Evolutionary conservation across 164 flowering plant species (phyloP).

Genomic region (Aristolochia californica): DNA sequence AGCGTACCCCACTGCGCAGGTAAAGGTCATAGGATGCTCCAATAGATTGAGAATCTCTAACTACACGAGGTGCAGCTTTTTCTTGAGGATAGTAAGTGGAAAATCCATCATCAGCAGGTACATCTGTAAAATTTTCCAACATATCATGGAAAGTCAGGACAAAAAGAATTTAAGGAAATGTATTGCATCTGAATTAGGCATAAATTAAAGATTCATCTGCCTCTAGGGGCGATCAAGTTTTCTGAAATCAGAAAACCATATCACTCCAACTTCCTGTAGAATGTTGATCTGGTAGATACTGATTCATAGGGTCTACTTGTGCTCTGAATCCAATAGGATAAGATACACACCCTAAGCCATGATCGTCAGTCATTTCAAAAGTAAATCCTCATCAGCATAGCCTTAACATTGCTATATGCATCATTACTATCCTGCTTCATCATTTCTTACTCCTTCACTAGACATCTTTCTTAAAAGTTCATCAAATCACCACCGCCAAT

Average conservation of each 20-base stretch:
- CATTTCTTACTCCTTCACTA: no score
- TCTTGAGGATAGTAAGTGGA: conserved; percentile 44
- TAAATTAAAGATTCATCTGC: background rate
- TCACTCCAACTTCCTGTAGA: background rate
- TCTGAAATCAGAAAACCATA: no score
- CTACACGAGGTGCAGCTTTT: conserved; percentile 28
- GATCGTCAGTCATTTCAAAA: no score
- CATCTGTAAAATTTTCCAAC: conserved; percentile 27
- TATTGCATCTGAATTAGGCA: background rate
- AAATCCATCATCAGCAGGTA: conserved; percentile 36
- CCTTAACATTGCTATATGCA: no score
- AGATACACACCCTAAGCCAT: no score
- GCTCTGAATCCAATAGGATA: no score
- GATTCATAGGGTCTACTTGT: background rate
- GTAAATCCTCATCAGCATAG: no score
- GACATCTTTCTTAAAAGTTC: no score
- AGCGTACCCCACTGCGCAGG: conserved; percentile 47
- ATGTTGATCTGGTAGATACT: background rate
- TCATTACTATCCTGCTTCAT: no score
- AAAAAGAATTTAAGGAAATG: no score
- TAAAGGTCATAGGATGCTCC: conserved; percentile 80
- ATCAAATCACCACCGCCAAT: no score
- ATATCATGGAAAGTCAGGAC: background rate
- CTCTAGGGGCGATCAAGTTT: no score
- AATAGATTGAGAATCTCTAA: conserved; percentile 55